Conservation (phyloP, 2,329 filamentous ascomycete species). For the Furcasterigmium furcatum region DNA sequence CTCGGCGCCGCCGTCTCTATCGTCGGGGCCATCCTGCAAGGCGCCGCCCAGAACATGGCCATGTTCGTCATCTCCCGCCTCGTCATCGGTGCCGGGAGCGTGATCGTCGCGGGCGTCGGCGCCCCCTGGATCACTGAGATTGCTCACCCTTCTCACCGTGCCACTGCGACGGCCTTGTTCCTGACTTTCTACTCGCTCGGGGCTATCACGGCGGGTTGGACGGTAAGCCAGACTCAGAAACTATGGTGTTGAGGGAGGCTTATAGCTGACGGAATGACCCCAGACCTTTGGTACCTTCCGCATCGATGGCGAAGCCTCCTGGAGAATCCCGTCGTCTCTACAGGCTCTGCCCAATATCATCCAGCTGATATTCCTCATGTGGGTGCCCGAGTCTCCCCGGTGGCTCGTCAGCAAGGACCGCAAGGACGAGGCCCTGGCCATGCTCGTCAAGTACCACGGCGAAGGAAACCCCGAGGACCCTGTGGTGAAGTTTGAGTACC, state of each 20-base stretch:
- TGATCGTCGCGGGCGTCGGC: not conserved
- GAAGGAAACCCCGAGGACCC: constrained; percentile 19
- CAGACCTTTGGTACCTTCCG: constrained; percentile 38
- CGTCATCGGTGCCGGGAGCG: not conserved
- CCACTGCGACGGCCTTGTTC: constrained; percentile 26
- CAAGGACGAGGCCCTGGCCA: constrained; percentile 22
- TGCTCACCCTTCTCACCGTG: constrained; percentile 28
- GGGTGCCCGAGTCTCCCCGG: constrained; percentile 32
- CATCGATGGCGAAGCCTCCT: constrained; percentile 38
- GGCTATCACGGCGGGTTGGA: constrained; percentile 13
- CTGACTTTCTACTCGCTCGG: constrained; percentile 28
- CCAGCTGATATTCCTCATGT: constrained; percentile 19
- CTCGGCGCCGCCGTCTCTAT: not conserved
- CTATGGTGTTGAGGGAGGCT: no score
- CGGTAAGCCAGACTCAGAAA: no score
- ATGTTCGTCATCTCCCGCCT: constrained; percentile 39
- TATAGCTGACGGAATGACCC: no score
- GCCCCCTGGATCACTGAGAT: constrained; percentile 16
- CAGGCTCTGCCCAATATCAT: constrained; percentile 20
- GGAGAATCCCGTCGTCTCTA: constrained; percentile 44
- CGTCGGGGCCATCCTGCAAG: constrained; percentile 35
- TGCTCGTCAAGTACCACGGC: not conserved
- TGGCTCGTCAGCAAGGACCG: constrained; percentile 28
- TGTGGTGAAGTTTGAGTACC: constrained; percentile 17
- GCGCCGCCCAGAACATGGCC: constrained; percentile 36